Conservation (phyloP, 1,284 basidiomycete species). For the Clitocybe nebularis region DNA sequence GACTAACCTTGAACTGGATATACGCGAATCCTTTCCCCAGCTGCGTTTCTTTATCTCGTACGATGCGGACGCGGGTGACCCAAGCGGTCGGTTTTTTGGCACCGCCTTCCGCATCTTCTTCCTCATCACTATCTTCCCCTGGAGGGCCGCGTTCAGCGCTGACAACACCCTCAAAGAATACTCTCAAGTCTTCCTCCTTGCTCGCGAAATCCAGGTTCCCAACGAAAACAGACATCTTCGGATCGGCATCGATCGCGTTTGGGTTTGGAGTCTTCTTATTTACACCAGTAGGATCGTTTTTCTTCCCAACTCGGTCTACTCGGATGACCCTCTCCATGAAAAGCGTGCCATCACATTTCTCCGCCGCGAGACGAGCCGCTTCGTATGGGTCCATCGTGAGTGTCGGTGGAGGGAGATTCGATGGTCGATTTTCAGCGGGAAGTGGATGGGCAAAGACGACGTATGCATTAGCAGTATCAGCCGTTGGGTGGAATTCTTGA, state of each 20-base stretch:
- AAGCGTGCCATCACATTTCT: slow-evolving; percentile 63
- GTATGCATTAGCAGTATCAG: slow-evolving; percentile 78
- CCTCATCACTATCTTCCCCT: slow-evolving; percentile 20
- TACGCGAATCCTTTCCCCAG: slow-evolving; percentile 98
- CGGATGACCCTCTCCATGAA: slow-evolving; percentile 78
- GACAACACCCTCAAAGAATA: slow-evolving; percentile 83
- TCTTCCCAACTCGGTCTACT: slow-evolving; percentile 62
- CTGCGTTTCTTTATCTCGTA: slow-evolving; percentile 90
- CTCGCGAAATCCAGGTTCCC: slow-evolving; percentile 92
- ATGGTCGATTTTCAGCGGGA: slow-evolving; percentile 36
- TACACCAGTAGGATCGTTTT: slow-evolving; percentile 13
- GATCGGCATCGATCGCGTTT: slow-evolving; percentile 41
- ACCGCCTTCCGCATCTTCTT: slow-evolving; percentile 20
- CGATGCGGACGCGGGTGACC: slow-evolving; percentile 84
- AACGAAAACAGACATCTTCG: slow-evolving; percentile 86
- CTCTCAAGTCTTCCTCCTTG: slow-evolving; percentile 86
- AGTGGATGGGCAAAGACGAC: slow-evolving; percentile 77
- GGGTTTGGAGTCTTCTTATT: slow-evolving; percentile 12
- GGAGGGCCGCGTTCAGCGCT: slow-evolving; percentile 67
- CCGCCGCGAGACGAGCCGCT: slow-evolving; percentile 61
- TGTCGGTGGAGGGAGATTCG: slow-evolving; percentile 55
- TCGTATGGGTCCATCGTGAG: slow-evolving; percentile 67
- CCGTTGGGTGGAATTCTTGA: slow-evolving; percentile 75
- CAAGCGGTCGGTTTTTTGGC: slow-evolving; percentile 41
- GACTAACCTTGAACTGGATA: slow-evolving; percentile 79